Evolutionary conservation across 208 protist species (phyloP).

Genomic region (Blechomonas ayalai): DNA sequence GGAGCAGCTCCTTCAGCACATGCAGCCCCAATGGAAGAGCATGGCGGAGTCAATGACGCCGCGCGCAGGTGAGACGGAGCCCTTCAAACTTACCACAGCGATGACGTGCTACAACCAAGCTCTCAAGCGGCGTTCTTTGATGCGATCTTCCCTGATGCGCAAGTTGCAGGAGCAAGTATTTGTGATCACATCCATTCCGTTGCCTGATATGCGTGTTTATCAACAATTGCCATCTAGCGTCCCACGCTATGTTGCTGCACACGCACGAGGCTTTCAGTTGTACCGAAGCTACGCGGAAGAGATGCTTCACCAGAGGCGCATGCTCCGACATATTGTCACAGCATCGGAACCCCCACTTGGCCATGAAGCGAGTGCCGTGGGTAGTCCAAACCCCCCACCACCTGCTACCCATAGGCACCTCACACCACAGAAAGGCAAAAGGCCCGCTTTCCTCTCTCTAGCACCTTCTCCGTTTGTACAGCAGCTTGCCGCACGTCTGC

Average conservation of each 20-base stretch:
- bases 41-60: too few relatives aligned
- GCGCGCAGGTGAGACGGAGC: too few relatives aligned
- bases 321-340: conserved; percentile 28
- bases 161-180: conserved; percentile 40
- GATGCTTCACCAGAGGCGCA: conserved; percentile 40
- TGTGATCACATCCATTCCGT: conserved; percentile 33
- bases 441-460: too few relatives aligned
- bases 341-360: too few relatives aligned
- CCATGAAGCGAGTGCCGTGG: neutral
- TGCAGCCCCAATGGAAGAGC: conserved; percentile 10
- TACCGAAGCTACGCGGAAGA: conserved; percentile 62
- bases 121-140: too few relatives aligned
- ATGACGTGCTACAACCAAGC: too few relatives aligned
- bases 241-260: conserved; percentile 43
- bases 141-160: conserved; percentile 45
- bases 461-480: too few relatives aligned
- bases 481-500: too few relatives aligned
- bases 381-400: too few relatives aligned
- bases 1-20: conserved; percentile 16
- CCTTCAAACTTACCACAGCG: too few relatives aligned
- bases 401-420: too few relatives aligned
- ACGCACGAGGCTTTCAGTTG: conserved; percentile 41
- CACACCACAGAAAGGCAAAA: too few relatives aligned
- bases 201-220: conserved; percentile 71
- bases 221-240: conserved; percentile 45